Percentiles rank a stretch among this genome's conserved stretches.
phyloP scores from a whole-genome alignment of 257 asterid species.

The Solanum pennellii region DNA sequence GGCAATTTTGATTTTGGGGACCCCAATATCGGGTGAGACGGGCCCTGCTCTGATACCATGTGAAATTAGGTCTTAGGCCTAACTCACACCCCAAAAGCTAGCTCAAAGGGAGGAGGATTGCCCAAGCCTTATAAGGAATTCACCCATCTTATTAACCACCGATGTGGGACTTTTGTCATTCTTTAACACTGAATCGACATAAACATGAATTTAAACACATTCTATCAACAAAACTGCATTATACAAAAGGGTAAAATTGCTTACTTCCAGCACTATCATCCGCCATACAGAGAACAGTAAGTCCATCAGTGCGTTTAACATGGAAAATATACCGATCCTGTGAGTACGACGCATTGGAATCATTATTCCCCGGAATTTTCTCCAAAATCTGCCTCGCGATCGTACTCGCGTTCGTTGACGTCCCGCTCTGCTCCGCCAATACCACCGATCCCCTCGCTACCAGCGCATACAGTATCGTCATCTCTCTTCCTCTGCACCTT shows the following conservation, averaged over 20 bases:
- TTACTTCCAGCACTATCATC: conserved; percentile 93
- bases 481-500: conserved; percentile 4
- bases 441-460: conserved; percentile 97
- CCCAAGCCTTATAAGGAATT: too few species aligned
- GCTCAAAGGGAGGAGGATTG: too few species aligned
- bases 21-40: too few species aligned
- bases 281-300: conserved; percentile 98
- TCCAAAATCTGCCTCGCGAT: conserved; percentile 88
- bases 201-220: not conserved
- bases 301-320: conserved; percentile 98
- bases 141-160: too few species aligned
- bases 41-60: too few species aligned
- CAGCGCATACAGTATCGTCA: conserved; percentile 86
- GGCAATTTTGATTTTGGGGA: too few species aligned
- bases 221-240: not conserved
- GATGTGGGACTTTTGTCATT: too few species aligned
- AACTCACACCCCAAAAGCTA: too few species aligned
- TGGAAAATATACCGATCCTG: conserved; percentile 97
- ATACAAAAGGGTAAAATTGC: not conserved
- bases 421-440: conserved; percentile 73
- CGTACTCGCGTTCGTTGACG: conserved; percentile 82
- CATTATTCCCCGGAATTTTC: conserved; percentile 74
- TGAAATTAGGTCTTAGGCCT: too few species aligned
- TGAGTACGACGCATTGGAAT: conserved; percentile 77
- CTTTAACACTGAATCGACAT: not conserved